A percentile compares a stretch with the other conserved stretches of the same genome.
Evolutionary conservation across 148 eudicot genomes (phyloP).

Genomic region (Vaccinium vitisidaea): DNA sequence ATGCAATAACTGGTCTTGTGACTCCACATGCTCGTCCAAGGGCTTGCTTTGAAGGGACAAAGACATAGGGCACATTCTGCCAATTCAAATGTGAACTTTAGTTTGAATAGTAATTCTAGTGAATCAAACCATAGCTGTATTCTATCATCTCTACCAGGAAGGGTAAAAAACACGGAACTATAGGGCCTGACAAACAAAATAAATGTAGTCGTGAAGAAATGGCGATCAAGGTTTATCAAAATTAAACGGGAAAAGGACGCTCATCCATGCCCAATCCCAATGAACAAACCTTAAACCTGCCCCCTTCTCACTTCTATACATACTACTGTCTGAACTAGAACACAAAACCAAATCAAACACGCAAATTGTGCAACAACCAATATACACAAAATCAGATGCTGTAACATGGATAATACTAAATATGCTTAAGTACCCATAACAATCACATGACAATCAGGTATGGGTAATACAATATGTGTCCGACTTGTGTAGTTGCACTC

Average conservation of each 20-base stretch:
- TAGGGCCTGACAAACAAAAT: not conserved
- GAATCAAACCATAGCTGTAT: not conserved
- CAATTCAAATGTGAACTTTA: not conserved
- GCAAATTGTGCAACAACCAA: not conserved
- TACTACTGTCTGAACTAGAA: not conserved
- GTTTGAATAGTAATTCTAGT: not conserved
- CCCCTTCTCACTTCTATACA: not conserved
- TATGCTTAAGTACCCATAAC: not conserved
- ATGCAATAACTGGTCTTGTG: conserved; percentile 86
- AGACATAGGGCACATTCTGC: conserved; percentile 96
- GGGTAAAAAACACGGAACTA: not conserved
- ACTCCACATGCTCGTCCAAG: conserved; percentile 99
- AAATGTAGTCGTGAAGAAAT: not conserved
- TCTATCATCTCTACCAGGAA: not conserved
- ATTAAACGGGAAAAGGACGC: not conserved
- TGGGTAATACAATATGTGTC: not conserved
- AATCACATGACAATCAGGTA: not conserved
- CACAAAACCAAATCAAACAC: not conserved
- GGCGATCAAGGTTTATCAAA: not conserved
- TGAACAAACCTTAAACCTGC: not conserved
- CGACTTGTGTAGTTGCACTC: not conserved
- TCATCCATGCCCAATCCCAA: not conserved
- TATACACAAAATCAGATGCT: not conserved
- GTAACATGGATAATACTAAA: not conserved
- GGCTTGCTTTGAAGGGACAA: conserved; percentile 89